Conservation (phyloP, 139 green algal genomes). For the Diplosphaera chodatii region DNA sequence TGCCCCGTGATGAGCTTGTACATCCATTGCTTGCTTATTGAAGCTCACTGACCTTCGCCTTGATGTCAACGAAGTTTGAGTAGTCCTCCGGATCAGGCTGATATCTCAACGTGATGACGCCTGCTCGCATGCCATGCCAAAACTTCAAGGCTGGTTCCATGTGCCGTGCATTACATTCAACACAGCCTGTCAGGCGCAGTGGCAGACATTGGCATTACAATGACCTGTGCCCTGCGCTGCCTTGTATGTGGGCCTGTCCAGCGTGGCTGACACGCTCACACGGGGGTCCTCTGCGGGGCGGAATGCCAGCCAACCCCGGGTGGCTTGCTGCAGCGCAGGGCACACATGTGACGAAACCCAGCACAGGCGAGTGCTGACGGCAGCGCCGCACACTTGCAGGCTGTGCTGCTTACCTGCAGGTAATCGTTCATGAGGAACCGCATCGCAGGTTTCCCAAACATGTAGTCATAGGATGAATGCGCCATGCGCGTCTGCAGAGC, state of each 20-base stretch:
- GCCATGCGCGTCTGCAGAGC: slow-evolving; percentile 30
- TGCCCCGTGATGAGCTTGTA: no score
- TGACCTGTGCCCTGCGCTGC: neutral
- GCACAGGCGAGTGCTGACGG: no score
- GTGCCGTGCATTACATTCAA: no score
- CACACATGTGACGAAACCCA: no score
- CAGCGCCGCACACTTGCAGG: no score
- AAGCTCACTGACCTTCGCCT: slow-evolving; percentile 15
- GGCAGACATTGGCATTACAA: no score
- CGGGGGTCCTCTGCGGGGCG: slow-evolving; percentile 36
- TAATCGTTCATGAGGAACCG: slow-evolving; percentile 57
- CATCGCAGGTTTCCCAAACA: slow-evolving; percentile 50
- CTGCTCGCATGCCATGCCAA: no score
- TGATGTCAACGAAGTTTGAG: slow-evolving; percentile 24
- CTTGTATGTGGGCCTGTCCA: neutral
- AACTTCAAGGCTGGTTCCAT: no score
- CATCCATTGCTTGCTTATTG: no score
- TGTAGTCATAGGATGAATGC: slow-evolving; percentile 46
- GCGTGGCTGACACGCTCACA: slow-evolving; percentile 30
- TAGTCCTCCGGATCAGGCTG: neutral
- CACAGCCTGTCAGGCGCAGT: no score
- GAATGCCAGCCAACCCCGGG: slow-evolving; percentile 19
- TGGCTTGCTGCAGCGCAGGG: no score
- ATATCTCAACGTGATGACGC: neutral
- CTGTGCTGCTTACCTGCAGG: slow-evolving; percentile 4